Evolutionary conservation across 345 rosid species (phyloP).

Genomic region (Ricinus communis): DNA sequence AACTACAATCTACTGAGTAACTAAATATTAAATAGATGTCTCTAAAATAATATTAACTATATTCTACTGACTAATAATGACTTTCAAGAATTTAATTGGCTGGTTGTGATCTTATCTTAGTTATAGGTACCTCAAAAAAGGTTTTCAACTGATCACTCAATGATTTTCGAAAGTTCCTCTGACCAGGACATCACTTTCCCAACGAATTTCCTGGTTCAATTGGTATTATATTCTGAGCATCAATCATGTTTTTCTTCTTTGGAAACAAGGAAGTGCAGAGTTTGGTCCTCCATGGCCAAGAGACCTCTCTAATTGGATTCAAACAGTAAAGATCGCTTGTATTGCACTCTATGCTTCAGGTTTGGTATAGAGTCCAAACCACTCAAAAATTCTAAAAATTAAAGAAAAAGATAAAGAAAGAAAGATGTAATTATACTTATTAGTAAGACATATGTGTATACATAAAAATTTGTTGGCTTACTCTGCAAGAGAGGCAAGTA

Average conservation of each 20-base stretch:
- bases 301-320: not conserved
- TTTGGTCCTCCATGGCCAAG: conserved; percentile 10
- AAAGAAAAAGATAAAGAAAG: not conserved
- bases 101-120: not conserved
- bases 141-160: not conserved
- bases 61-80: no score
- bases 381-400: not conserved
- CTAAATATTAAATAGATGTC: no score
- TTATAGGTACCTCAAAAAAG: not conserved
- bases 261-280: conserved; percentile 11
- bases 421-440: not conserved
- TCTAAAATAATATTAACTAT: no score
- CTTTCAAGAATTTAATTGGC: not conserved
- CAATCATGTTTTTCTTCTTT: conserved; percentile 17
- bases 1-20: no score
- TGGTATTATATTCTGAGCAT: not conserved
- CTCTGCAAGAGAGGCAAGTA: conserved; percentile 15
- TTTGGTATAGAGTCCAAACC: conserved; percentile 17
- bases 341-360: conserved; percentile 8
- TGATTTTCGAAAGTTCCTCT: not conserved
- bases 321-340: conserved; percentile 9
- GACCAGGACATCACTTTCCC: conserved; percentile 5
- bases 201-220: not conserved
- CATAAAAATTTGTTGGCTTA: not conserved
- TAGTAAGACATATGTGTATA: not conserved